Conservation (phyloP, 495 filamentous ascomycete genomes). For the Neurospora intermedia region DNA sequence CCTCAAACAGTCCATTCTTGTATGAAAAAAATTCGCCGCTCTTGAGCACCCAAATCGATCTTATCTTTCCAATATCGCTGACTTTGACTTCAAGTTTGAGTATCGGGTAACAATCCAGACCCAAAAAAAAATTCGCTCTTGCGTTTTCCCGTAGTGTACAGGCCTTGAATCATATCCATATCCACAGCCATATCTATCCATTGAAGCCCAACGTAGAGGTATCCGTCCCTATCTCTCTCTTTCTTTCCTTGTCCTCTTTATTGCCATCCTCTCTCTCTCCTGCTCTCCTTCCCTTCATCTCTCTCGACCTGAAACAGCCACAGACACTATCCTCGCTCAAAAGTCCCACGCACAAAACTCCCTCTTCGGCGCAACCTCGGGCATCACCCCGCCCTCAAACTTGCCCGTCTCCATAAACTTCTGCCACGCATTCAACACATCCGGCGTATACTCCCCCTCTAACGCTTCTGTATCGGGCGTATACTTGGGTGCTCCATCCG, state of each 20-base stretch:
- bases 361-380: conserved; percentile 58
- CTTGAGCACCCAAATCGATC: not conserved
- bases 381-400: conserved; percentile 56
- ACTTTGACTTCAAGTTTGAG: too few relatives aligned
- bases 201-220: not conserved
- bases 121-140: not conserved
- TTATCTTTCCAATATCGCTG: not conserved
- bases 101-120: not conserved
- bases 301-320: not conserved
- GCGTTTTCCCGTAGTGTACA: not conserved
- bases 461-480: conserved; percentile 41
- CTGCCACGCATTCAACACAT: conserved; percentile 45
- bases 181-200: not conserved
- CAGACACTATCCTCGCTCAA: conserved; percentile 20
- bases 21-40: not conserved
- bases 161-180: not conserved
- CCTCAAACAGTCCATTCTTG: not conserved
- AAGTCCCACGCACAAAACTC: conserved; percentile 68
- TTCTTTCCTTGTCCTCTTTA: not conserved
- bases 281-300: not conserved
- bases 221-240: not conserved
- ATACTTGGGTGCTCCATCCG: conserved; percentile 54
- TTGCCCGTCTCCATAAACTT: conserved; percentile 47
- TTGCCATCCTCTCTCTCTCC: not conserved
- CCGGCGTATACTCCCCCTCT: conserved; percentile 31